These are phyloP conservation scores for Pelargonium australe DNA, from an alignment of 441 rosid species.

Conservation along the genomic window DNA sequence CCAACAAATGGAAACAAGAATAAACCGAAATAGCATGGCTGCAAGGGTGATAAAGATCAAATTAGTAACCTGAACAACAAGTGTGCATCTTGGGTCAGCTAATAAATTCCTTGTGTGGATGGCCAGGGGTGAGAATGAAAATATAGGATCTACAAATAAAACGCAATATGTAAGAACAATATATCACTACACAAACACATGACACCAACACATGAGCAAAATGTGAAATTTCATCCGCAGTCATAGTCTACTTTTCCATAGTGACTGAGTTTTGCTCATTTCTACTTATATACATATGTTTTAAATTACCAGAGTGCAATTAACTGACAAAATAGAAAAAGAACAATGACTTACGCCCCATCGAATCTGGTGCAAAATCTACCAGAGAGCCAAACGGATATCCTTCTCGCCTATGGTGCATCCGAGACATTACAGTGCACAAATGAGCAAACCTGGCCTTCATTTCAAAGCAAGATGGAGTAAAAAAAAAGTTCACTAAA, in stretches of 20 bases:
- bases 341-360: slow-evolving; percentile 71
- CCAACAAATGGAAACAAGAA: slow-evolving; percentile 18
- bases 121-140: slow-evolving; percentile 88
- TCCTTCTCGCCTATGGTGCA: slow-evolving; percentile 96
- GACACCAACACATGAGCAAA: too few species aligned
- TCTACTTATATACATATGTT: background rate
- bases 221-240: too few species aligned
- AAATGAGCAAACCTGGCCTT: slow-evolving; percentile 97
- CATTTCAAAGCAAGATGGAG: slow-evolving; percentile 21
- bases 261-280: too few species aligned
- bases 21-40: slow-evolving; percentile 9
- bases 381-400: slow-evolving; percentile 97
- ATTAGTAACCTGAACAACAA: slow-evolving; percentile 78
- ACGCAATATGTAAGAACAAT: slow-evolving; percentile 3
- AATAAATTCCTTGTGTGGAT: slow-evolving; percentile 85
- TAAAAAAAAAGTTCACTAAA: slow-evolving; percentile 6
- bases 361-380: slow-evolving; percentile 85
- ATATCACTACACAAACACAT: too few species aligned
- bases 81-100: slow-evolving; percentile 85
- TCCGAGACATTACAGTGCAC: slow-evolving; percentile 87
- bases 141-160: slow-evolving; percentile 67
- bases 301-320: background rate
- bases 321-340: slow-evolving; percentile 22
- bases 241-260: too few species aligned
- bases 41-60: slow-evolving; percentile 11